Conservation (phyloP, 208 protist species). For the Blastocrithidia nonstop region DNA sequence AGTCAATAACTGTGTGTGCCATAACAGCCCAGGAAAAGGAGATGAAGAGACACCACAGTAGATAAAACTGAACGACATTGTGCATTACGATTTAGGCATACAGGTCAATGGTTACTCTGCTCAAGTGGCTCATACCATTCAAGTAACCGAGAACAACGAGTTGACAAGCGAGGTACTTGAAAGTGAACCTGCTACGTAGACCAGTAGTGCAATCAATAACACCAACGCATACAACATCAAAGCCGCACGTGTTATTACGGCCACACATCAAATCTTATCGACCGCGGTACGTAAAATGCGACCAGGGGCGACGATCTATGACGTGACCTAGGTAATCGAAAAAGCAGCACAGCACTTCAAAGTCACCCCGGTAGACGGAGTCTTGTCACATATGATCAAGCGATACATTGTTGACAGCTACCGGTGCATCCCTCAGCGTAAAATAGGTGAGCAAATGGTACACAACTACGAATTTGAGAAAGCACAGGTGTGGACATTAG, state of each 20-base stretch:
- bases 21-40: slow-evolving; percentile 91
- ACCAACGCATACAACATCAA: too few species aligned
- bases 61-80: slow-evolving; percentile 88
- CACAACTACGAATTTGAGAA: slow-evolving; percentile 88
- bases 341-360: slow-evolving; percentile 90
- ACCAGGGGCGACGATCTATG: slow-evolving; percentile 68
- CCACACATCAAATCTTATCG: slow-evolving; percentile 90
- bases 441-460: slow-evolving; percentile 85
- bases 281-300: slow-evolving; percentile 83
- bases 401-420: slow-evolving; percentile 96
- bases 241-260: slow-evolving; percentile 88
- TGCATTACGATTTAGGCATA: slow-evolving; percentile 97
- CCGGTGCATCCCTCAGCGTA: slow-evolving; percentile 89
- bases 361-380: slow-evolving; percentile 91
- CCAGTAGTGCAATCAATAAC: too few species aligned
- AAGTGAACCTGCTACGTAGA: too few species aligned
- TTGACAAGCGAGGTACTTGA: slow-evolving; percentile 33
- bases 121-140: slow-evolving; percentile 92
- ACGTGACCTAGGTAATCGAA: slow-evolving; percentile 91
- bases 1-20: slow-evolving; percentile 95
- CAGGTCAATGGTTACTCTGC: slow-evolving; percentile 98
- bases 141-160: slow-evolving; percentile 79
- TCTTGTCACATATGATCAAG: slow-evolving; percentile 96
- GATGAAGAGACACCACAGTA: slow-evolving; percentile 70
- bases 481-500: slow-evolving; percentile 85